A percentile compares a stretch with the other conserved stretches of the same genome.
Evolutionary conservation across 768 basidiomycete genomes (phyloP).

Genomic region (Hirschioporus abietinus): DNA sequence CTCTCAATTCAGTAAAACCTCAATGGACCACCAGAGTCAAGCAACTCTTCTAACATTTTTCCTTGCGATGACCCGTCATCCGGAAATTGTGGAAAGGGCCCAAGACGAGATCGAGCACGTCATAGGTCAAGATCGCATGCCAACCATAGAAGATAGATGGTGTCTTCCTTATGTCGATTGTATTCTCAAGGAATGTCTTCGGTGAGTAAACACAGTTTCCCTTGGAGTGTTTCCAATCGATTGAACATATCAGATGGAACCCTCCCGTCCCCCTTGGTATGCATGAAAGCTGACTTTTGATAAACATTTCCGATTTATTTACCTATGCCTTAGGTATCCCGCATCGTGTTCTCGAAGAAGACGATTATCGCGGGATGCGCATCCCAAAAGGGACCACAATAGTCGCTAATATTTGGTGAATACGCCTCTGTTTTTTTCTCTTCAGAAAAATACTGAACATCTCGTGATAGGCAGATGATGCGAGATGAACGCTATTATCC

Average conservation of each 20-base stretch:
- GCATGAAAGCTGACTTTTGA: background rate
- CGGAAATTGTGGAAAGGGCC: slow-evolving; percentile 26
- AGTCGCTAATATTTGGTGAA: slow-evolving; percentile 6
- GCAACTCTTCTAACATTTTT: slow-evolving; percentile 18
- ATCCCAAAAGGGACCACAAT: slow-evolving; percentile 8
- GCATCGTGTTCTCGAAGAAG: slow-evolving; percentile 6
- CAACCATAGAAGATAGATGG: slow-evolving; percentile 22
- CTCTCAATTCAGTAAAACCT: background rate
- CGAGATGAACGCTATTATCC: slow-evolving; percentile 15
- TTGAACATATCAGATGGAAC: slow-evolving; percentile 2
- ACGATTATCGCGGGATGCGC: background rate
- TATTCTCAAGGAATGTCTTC: slow-evolving; percentile 16
- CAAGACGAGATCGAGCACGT: slow-evolving; percentile 31
- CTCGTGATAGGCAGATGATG: slow-evolving; percentile 16
- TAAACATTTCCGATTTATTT: too few species aligned
- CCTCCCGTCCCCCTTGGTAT: slow-evolving; percentile 6
- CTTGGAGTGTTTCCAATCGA: too few species aligned
- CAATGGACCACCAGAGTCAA: background rate
- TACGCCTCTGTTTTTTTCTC: too few species aligned
- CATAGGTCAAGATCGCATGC: slow-evolving; percentile 26
- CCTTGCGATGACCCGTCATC: slow-evolving; percentile 25
- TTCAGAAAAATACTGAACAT: too few species aligned
- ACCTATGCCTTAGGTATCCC: slow-evolving; percentile 2
- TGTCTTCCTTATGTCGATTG: slow-evolving; percentile 25
- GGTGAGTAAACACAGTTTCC: background rate